Percentiles rank a stretch among this genome's conserved stretches.
phyloP scores from a whole-genome alignment of 2,329 filamentous ascomycete species.

The Mollisiaceae sp. region DNA sequence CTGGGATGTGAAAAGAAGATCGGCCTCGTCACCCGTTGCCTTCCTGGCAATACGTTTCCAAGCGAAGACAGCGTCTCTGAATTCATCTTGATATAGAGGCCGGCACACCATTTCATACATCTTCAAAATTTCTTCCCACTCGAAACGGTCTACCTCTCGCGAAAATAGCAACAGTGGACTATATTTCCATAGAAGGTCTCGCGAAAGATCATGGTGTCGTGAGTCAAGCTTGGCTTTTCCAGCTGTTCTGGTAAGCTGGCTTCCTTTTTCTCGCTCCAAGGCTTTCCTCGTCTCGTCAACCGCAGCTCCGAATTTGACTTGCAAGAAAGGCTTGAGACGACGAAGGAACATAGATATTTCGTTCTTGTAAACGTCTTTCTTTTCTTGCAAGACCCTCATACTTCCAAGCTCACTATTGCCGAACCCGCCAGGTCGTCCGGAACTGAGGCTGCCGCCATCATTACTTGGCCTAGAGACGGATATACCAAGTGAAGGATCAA shows the following conservation, averaged over 20 bases:
- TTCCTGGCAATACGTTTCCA: slow-evolving; percentile 85
- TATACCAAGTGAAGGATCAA: slow-evolving; percentile 77
- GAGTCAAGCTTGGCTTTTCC: slow-evolving; percentile 69
- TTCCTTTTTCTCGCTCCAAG: slow-evolving; percentile 54
- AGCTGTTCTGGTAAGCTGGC: slow-evolving; percentile 54
- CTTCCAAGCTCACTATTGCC: slow-evolving; percentile 64
- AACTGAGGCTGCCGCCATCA: slow-evolving; percentile 38
- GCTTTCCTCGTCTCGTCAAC: slow-evolving; percentile 72
- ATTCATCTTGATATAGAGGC: slow-evolving; percentile 80
- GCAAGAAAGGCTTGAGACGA: slow-evolving; percentile 81
- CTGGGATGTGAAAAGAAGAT: slow-evolving; percentile 86
- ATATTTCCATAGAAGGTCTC: slow-evolving; percentile 84
- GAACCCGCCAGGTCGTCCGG: slow-evolving; percentile 48
- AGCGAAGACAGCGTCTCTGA: slow-evolving; percentile 74
- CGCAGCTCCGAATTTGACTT: slow-evolving; percentile 77
- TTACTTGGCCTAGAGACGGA: slow-evolving; percentile 47
- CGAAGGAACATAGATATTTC: slow-evolving; percentile 80
- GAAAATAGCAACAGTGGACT: slow-evolving; percentile 87
- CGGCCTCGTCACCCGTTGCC: slow-evolving; percentile 75
- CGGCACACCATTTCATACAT: slow-evolving; percentile 81
- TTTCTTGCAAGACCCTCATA: slow-evolving; percentile 94
- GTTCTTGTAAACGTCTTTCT: slow-evolving; percentile 84
- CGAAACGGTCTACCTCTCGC: slow-evolving; percentile 78
- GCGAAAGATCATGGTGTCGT: slow-evolving; percentile 71
- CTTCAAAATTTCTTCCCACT: slow-evolving; percentile 81